These are phyloP conservation scores for Schrenkiella parvula DNA, from an alignment of 345 rosid genomes.

Conservation along the genomic window DNA sequence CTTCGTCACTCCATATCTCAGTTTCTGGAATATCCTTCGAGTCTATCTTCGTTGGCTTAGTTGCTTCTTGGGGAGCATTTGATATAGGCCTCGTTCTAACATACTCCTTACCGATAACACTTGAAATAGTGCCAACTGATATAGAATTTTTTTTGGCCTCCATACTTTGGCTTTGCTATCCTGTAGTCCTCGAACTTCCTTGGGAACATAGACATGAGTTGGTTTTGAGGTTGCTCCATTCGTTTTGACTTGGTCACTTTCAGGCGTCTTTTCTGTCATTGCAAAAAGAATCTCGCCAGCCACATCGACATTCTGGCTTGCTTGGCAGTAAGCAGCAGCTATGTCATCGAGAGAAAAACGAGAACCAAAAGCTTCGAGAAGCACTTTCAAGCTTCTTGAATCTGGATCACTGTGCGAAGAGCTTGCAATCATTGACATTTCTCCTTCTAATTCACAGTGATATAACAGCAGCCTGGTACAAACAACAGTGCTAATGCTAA, in stretches of 20 bases:
- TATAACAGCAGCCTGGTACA: neutral
- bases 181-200: slow-evolving; percentile 9
- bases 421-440: slow-evolving; percentile 28
- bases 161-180: slow-evolving; percentile 19
- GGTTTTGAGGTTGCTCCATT: slow-evolving; percentile 18
- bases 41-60: slow-evolving; percentile 48
- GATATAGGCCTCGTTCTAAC: slow-evolving; percentile 27
- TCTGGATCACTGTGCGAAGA: slow-evolving; percentile 31
- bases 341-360: slow-evolving; percentile 48
- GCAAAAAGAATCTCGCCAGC: slow-evolving; percentile 47
- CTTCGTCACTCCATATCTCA: slow-evolving; percentile 36
- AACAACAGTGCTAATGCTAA: neutral
- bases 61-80: slow-evolving; percentile 27
- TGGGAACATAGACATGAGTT: slow-evolving; percentile 17
- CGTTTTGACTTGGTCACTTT: slow-evolving; percentile 1
- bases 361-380: slow-evolving; percentile 46
- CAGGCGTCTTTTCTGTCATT: slow-evolving; percentile 22
- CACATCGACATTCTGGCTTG: slow-evolving; percentile 30
- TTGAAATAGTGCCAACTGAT: slow-evolving; percentile 46
- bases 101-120: slow-evolving; percentile 46
- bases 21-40: slow-evolving; percentile 42
- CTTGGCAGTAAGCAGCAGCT: slow-evolving; percentile 40
- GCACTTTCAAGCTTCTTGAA: slow-evolving; percentile 34
- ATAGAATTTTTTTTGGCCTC: slow-evolving; percentile 33
- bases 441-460: slow-evolving; percentile 8